These are phyloP conservation scores for Leucocoprinus leucothites DNA, from an alignment of 768 basidiomycete species.

Conservation along the genomic window DNA sequence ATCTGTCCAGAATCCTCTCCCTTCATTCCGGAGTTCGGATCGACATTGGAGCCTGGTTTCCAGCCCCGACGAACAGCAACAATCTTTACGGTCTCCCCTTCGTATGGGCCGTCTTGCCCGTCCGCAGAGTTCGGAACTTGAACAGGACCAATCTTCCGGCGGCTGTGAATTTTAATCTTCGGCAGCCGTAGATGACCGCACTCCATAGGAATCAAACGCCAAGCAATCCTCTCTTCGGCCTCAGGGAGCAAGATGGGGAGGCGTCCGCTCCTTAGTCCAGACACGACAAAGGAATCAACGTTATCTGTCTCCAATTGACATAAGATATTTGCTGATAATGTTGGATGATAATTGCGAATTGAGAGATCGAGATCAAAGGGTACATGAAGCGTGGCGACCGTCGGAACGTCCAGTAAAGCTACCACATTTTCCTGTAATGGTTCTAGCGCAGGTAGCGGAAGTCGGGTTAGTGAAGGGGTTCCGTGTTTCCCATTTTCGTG, in stretches of 20 bases:
- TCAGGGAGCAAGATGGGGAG: constrained; percentile 75
- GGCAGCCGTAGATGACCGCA: constrained; percentile 69
- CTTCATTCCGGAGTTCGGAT: background rate
- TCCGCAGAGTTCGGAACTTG: constrained; percentile 30
- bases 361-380: constrained; percentile 54
- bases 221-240: constrained; percentile 59
- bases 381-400: constrained; percentile 60
- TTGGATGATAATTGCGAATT: constrained; percentile 63
- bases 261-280: constrained; percentile 66
- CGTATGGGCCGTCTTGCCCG: constrained; percentile 42
- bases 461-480: constrained; percentile 41
- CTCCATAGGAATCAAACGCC: constrained; percentile 72
- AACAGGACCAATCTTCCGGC: constrained; percentile 35
- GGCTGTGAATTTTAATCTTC: constrained; percentile 52
- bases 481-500: constrained; percentile 41
- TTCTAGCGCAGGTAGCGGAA: constrained; percentile 59
- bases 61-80: constrained; percentile 49
- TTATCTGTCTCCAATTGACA: constrained; percentile 70
- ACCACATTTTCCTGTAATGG: constrained; percentile 62
- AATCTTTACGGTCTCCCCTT: constrained; percentile 48
- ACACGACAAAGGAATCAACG: constrained; percentile 75
- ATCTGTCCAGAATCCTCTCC: background rate
- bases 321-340: constrained; percentile 64
- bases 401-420: constrained; percentile 62
- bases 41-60: constrained; percentile 8